Evolutionary conservation across 176 grass and related monocot species (phyloP), one percentile per base, ranked within the genome.

Genomic region (Carex cristatella): DNA sequence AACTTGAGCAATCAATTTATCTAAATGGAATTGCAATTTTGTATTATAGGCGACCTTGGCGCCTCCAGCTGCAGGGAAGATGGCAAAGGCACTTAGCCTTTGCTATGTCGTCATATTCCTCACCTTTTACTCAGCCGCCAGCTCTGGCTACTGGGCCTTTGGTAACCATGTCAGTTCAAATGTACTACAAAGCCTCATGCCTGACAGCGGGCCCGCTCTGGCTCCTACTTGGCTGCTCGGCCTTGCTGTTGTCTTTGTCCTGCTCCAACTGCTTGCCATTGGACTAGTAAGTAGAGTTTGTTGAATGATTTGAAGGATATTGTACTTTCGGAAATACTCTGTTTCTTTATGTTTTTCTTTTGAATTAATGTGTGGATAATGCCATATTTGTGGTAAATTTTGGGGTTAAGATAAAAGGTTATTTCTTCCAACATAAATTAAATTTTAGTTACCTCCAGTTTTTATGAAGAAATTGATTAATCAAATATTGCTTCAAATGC

Each of bases 181-280:
- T 38, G 86, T 98, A 15, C 91, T 98, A 59, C 65, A 88, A 89
- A 98, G 91, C 80, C 86, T 98, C 14, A 86, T 94, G 86, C 95
- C 95, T 8, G 93, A 95, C 70, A 86, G 69, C 2, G 91, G 93
- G 42, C 95, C 89, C 1, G 80, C 95, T 28, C 88, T 95, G 0
- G 93, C 93, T 54, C 95, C 93, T 54, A 92, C 88, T 28, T 95
- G 95, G 95, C 85, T 95, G n/a, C 95, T 98, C 4, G 93, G 91
- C 57, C 70, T 90, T 8, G 76, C 88, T 3, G 89, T 95, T 2
- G 53, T 98, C 80, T 95, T 95, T 31, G 89, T 93, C 13, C 93
- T 98, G 63, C 95, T 98, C 64, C 95, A 98, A 71, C 88, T 98
- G 32, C 85, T 98, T 23, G 93, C 95, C 62, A 98, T 98, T 59